A percentile compares a stretch with the other conserved stretches of the same genome.
phyloP scores from a whole-genome alignment of 2,329 filamentous ascomycete species.

The Phoma sp. region DNA sequence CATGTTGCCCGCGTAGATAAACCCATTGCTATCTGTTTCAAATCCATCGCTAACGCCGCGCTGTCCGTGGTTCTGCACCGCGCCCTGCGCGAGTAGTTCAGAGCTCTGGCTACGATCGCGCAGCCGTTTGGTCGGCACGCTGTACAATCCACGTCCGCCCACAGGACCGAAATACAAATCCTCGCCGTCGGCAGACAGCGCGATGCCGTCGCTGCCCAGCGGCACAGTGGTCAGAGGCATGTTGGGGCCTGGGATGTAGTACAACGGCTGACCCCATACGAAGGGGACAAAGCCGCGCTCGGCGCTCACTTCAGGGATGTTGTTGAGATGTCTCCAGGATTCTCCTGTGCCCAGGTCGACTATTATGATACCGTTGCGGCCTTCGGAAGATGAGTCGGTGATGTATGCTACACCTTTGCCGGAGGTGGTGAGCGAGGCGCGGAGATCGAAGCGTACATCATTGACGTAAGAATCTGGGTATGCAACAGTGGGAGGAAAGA shows the following conservation, averaged over 20 bases:
- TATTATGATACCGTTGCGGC: constrained; percentile 57
- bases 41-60: constrained; percentile 61
- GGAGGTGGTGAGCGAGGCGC: constrained; percentile 47
- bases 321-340: constrained; percentile 58
- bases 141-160: constrained; percentile 54
- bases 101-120: constrained; percentile 46
- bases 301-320: constrained; percentile 49
- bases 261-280: constrained; percentile 58
- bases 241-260: constrained; percentile 48
- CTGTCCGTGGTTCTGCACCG: constrained; percentile 53
- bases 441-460: constrained; percentile 62
- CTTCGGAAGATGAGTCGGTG: constrained; percentile 58
- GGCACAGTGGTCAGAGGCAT: constrained; percentile 48
- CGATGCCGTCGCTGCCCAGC: constrained; percentile 60
- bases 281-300: constrained; percentile 56
- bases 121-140: constrained; percentile 53
- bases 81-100: constrained; percentile 54
- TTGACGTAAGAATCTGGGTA: constrained; percentile 60
- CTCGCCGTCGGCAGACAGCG: constrained; percentile 56
- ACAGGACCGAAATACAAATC: constrained; percentile 57
- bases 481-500: constrained; percentile 57
- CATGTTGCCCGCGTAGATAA: constrained; percentile 58
- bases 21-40: constrained; percentile 58
- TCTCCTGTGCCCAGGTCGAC: constrained; percentile 59
- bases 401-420: constrained; percentile 61